phyloP scores from a whole-genome alignment of 306 rosid genomes.

The Clitoria ternatea region DNA sequence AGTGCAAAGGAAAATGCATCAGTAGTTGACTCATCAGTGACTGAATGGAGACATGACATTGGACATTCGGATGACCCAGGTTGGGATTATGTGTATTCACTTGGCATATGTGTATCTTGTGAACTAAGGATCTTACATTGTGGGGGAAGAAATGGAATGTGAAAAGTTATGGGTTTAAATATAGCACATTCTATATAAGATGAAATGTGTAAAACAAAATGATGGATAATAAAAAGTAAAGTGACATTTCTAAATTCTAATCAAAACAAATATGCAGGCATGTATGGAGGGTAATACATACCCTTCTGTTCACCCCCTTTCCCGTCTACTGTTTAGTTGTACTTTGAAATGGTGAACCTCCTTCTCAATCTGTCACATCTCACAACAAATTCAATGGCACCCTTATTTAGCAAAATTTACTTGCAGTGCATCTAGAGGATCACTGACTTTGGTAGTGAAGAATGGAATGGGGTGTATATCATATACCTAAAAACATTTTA shows the following conservation, averaged over 20 bases:
- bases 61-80: slow-evolving; percentile 64
- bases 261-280: background rate
- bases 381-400: background rate
- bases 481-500: background rate
- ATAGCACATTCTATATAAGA: background rate
- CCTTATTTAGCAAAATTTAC: background rate
- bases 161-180: background rate
- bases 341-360: background rate
- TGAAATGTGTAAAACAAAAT: background rate
- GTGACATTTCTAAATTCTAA: background rate
- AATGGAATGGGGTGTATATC: background rate
- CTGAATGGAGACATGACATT: slow-evolving; percentile 56
- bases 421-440: background rate
- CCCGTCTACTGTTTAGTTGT: background rate
- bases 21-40: slow-evolving; percentile 64
- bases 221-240: background rate
- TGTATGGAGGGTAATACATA: background rate
- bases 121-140: background rate
- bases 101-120: background rate
- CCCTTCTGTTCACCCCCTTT: background rate
- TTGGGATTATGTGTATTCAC: slow-evolving; percentile 21
- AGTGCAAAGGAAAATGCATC: slow-evolving; percentile 66
- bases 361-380: background rate
- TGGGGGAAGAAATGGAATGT: background rate
- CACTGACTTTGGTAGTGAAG: background rate